These are phyloP conservation scores for Quercus agrifolia DNA, from an alignment of 306 rosid species.

Conservation along the genomic window DNA sequence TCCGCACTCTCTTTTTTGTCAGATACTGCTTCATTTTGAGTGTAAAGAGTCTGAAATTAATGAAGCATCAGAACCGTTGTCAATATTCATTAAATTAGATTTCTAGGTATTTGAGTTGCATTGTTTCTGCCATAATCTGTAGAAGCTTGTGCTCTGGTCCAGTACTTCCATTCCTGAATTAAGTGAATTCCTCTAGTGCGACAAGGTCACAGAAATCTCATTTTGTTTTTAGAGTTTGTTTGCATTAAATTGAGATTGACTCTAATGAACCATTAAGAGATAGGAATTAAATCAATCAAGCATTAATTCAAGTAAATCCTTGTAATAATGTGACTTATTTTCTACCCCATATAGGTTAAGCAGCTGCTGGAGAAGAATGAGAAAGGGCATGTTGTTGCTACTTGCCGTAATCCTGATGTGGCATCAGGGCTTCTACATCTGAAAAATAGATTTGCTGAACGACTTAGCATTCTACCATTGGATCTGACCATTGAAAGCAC, in stretches of 20 bases:
- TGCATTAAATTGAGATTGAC: background rate
- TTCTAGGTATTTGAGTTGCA: background rate
- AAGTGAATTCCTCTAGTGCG: background rate
- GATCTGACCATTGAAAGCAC: constrained; percentile 81
- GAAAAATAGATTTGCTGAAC: constrained; percentile 55
- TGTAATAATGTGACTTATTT: constrained; percentile 17
- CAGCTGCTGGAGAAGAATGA: constrained; percentile 72
- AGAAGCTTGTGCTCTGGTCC: background rate
- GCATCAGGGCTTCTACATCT: constrained; percentile 64
- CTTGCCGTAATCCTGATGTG: constrained; percentile 72
- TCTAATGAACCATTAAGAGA: background rate
- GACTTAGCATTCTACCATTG: constrained; percentile 57
- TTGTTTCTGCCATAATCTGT: background rate
- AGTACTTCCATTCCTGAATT: background rate
- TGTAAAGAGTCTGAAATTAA: background rate
- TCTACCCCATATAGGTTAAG: constrained; percentile 51
- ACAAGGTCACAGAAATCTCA: background rate
- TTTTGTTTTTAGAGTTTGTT: background rate
- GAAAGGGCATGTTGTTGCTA: constrained; percentile 76
- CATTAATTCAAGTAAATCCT: background rate
- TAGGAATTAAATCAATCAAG: background rate
- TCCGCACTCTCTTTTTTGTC: background rate
- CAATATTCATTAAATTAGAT: background rate
- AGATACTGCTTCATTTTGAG: background rate
- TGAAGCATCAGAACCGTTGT: background rate